Evolutionary conservation across 2,329 filamentous ascomycete genomes (phyloP).

Genomic region (Fusarium oxysporum): DNA sequence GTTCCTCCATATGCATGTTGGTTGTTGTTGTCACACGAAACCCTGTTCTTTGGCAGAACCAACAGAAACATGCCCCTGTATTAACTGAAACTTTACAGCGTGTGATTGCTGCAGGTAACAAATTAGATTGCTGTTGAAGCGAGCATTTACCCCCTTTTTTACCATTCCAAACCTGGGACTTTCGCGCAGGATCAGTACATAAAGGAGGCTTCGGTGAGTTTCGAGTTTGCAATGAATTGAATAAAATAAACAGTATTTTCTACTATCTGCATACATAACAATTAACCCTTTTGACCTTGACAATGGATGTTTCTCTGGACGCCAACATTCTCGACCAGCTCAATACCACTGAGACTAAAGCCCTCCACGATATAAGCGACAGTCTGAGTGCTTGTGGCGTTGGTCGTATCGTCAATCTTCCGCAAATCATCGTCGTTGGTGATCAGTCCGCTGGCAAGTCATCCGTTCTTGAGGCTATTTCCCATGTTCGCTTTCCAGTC

Average conservation of each 20-base stretch:
- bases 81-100: neutral
- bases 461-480: constrained; percentile 74
- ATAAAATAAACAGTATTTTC: neutral
- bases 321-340: constrained; percentile 47
- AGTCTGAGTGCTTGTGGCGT: constrained; percentile 62
- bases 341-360: constrained; percentile 56
- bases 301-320: constrained; percentile 29
- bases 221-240: neutral
- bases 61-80: neutral
- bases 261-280: neutral
- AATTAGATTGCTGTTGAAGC: neutral
- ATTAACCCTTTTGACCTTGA: neutral
- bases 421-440: constrained; percentile 69
- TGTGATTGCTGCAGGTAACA: neutral
- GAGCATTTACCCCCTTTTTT: neutral
- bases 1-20: neutral
- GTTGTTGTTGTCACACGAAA: neutral
- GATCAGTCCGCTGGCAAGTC: constrained; percentile 72
- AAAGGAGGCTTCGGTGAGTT: neutral
- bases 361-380: constrained; percentile 65
- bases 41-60: neutral
- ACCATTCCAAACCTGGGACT: neutral
- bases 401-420: constrained; percentile 59
- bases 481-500: constrained; percentile 68
- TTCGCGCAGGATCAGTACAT: neutral